phyloP scores from a whole-genome alignment of 352 stramenopile species.

The Phytophthora palmivora region DNA sequence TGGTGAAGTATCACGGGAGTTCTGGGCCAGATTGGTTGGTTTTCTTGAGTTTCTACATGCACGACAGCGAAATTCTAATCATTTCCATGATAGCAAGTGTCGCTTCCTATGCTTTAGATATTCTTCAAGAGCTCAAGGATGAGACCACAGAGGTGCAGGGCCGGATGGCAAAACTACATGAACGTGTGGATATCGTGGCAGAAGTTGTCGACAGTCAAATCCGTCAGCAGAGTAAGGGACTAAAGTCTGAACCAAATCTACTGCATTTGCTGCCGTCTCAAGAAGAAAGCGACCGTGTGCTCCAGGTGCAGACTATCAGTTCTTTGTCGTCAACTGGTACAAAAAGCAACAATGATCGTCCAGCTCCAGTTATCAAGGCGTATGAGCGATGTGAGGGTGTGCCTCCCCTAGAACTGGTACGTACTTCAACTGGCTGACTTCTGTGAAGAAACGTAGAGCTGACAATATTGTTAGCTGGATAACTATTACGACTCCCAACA shows the following conservation, averaged over 20 bases:
- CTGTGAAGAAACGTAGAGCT: neutral
- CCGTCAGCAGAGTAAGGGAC: neutral
- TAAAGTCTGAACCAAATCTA: constrained; percentile 3
- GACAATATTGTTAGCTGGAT: constrained; percentile 36
- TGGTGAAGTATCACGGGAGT: constrained; percentile 49
- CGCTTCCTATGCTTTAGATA: constrained; percentile 54
- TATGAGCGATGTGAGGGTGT: constrained; percentile 51
- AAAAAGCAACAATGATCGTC: constrained; percentile 11
- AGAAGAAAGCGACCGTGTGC: constrained; percentile 34
- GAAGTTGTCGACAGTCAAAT: constrained; percentile 34
- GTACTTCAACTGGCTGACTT: neutral
- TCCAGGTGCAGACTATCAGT: constrained; percentile 34
- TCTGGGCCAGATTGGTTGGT: constrained; percentile 59
- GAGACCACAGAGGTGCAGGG: constrained; percentile 39
- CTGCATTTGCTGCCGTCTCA: constrained; percentile 22
- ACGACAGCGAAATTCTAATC: neutral
- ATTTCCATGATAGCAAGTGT: constrained; percentile 41
- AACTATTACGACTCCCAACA: constrained; percentile 35
- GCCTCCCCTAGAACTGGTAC: constrained; percentile 52
- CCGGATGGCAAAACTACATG: constrained; percentile 39
- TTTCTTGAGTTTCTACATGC: neutral
- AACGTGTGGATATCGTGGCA: constrained; percentile 41
- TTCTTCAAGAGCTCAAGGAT: constrained; percentile 57
- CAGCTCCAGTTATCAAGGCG: constrained; percentile 26
- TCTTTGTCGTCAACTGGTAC: constrained; percentile 24